Conservation (phyloP, 345 rosid species). For the Arabis hirsuta region DNA sequence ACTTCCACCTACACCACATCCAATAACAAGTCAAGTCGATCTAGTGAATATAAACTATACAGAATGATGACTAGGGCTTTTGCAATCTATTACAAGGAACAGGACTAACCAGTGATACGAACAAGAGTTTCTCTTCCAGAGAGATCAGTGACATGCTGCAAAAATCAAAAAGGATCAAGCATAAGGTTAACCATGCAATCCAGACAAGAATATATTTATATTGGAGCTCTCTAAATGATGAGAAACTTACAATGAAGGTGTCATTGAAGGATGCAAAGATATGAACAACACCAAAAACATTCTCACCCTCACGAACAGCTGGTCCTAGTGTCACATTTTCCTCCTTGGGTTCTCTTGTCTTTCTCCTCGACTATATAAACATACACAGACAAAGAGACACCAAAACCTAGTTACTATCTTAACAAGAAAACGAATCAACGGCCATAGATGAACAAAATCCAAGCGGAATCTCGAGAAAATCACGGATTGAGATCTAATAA, state of each 20-base stretch:
- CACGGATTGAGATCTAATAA: not conserved
- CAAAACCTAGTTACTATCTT: not conserved
- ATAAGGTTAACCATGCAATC: not conserved
- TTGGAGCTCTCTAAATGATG: not conserved
- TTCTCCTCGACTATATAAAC: slow-evolving; percentile 57
- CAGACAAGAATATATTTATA: not conserved
- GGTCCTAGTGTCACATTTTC: slow-evolving; percentile 75
- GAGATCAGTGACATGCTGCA: slow-evolving; percentile 83
- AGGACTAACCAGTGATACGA: slow-evolving; percentile 61
- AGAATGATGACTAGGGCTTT: not conserved
- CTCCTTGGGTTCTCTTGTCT: slow-evolving; percentile 73
- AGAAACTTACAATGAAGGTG: slow-evolving; percentile 63
- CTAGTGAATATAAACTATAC: not conserved
- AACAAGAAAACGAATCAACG: not conserved
- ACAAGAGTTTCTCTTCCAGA: slow-evolving; percentile 86
- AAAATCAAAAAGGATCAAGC: not conserved
- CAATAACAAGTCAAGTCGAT: not conserved
- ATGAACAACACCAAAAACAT: slow-evolving; percentile 71
- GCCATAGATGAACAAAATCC: not conserved
- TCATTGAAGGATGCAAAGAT: slow-evolving; percentile 74
- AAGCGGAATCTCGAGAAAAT: not conserved
- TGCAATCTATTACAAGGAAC: not conserved
- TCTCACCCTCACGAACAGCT: slow-evolving; percentile 72
- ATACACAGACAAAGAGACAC: not conserved
- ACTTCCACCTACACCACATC: not conserved